These are phyloP conservation scores for Trifolium repens DNA, from an alignment of 306 rosid species.

Conservation along the genomic window DNA sequence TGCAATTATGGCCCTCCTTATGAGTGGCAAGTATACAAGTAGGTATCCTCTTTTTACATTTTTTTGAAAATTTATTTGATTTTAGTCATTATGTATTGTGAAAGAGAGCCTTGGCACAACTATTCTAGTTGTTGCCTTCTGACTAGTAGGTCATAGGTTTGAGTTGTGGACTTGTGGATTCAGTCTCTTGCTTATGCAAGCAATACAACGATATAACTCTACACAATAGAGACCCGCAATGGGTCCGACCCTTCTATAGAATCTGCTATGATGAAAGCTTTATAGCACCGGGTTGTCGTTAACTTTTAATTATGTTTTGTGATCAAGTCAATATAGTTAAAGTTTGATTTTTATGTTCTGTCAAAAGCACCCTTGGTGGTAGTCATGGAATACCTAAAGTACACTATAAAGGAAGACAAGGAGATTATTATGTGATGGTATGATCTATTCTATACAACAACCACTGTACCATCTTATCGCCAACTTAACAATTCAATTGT, in stretches of 20 bases:
- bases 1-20: constrained; percentile 97
- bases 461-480: neutral
- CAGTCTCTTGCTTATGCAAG: constrained; percentile 10
- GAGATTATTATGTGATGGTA: constrained; percentile 96
- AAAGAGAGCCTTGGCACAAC: constrained; percentile 18
- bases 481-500: constrained; percentile 22
- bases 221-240: constrained; percentile 10
- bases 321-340: neutral
- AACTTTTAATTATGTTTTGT: neutral
- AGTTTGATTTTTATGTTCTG: constrained; percentile 37
- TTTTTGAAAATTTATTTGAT: neutral
- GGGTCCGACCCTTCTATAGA: neutral
- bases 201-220: neutral
- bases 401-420: constrained; percentile 95
- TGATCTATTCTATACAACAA: constrained; percentile 42
- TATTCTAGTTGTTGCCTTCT: constrained; percentile 7
- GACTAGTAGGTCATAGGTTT: constrained; percentile 7
- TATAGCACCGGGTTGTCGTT: neutral
- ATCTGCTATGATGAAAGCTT: neutral
- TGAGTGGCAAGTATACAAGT: constrained; percentile 99
- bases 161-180: neutral
- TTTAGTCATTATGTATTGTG: neutral
- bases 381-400: constrained; percentile 98
- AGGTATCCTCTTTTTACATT: constrained; percentile 39
- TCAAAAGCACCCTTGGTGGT: constrained; percentile 87